A percentile compares a stretch with the other conserved stretches of the same genome.
These are phyloP conservation scores for Didymella keratinophila DNA, from an alignment of 2,329 filamentous ascomycete genomes.

Conservation along the genomic window DNA sequence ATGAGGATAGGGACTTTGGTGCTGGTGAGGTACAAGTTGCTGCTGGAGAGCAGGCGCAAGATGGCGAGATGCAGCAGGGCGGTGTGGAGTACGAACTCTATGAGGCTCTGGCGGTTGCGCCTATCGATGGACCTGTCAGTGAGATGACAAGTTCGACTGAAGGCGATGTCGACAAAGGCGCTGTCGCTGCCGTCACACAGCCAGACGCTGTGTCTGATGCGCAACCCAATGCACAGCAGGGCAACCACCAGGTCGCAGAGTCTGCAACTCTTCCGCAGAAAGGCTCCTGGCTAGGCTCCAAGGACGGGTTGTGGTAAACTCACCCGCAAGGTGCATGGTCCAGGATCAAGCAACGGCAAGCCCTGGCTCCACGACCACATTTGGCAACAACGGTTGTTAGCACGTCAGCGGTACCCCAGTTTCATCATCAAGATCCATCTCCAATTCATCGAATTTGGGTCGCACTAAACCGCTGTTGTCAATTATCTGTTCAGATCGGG, in stretches of 20 bases:
- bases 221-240: not conserved
- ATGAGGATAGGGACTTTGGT: slow-evolving; percentile 3
- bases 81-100: not conserved
- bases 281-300: not conserved
- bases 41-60: not conserved
- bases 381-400: not conserved
- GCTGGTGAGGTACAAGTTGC: not conserved
- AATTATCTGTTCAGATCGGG: not conserved
- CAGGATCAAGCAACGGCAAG: not conserved
- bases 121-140: not conserved
- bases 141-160: not conserved
- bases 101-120: not conserved
- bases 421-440: not conserved
- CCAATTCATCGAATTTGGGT: not conserved
- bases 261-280: not conserved
- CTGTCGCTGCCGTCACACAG: not conserved
- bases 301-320: slow-evolving; percentile 1
- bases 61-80: not conserved
- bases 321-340: not conserved
- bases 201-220: not conserved
- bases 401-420: slow-evolving; percentile 13
- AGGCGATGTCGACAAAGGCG: not conserved
- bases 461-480: slow-evolving; percentile 3
- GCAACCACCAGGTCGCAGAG: not conserved
- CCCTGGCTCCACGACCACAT: not conserved